Base-by-base conservation (phyloP, 2,329 filamentous ascomycete species). In the Claviceps fusiformis region DNA sequence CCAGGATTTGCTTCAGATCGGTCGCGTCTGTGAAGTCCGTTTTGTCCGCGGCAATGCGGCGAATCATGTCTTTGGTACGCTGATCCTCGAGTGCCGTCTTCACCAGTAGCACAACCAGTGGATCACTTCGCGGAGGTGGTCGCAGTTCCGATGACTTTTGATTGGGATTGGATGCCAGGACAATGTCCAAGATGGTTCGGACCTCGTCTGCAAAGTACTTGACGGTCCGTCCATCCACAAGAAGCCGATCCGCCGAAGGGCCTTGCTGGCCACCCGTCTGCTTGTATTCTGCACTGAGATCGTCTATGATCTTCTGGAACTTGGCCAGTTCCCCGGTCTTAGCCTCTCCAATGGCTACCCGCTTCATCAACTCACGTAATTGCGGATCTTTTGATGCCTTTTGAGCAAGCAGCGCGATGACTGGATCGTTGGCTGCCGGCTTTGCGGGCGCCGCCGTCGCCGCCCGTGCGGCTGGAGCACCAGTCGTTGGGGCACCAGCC, bases 281-380 rank as follows among this genome's bases (percentile, higher is more conserved):
- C 61, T 76, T 77, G 60, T 79, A 79, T 57, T 82, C 78, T 0
- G 69, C 69, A 2, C 85, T 90, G 55, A 93, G 78, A 64, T 89
- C 83, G 62, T 90, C 86, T 58, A 93, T 93, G 46, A 93, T 87
- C 51, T 77, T 78, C 65, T 93, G 88, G 61, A 93, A 93, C 58
- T 83, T 80, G 50, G 82, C 81, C 13, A 93, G 71, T 65, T 93
- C 86, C 15, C 82, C 79, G 43, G 81, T 78, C 13, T 80, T 82
- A 0, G 88, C 88, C 60, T 85, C 79, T 1, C 87, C 87, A 33
- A 84, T 82, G 0, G 88, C 88, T 0, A 93, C 88, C 54, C 87
- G 81, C 66, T 89, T 89, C 88, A 93, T 93, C 0, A 93, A 73
- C 41, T 86, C 82, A 56, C 89, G 84, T 10, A 93, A 73, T 55